Percentiles rank a stretch among this genome's conserved stretches.
Conservation (phyloP, 371 early-diverging fungal species). For the Vittaforma corneae region DNA sequence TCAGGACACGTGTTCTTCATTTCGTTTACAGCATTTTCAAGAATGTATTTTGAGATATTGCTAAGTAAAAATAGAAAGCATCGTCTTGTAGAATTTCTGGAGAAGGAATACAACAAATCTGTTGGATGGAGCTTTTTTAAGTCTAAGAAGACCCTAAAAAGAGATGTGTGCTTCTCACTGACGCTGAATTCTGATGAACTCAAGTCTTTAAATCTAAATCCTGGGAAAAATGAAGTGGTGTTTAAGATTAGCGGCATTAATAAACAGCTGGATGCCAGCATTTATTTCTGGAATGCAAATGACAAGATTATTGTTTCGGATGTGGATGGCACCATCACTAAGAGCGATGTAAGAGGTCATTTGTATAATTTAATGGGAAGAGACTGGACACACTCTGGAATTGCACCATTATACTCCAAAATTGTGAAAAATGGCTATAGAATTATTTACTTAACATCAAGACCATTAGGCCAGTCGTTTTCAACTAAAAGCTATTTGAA, state of each 20-base stretch:
- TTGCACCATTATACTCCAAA: slow-evolving; percentile 83
- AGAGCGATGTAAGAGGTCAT: slow-evolving; percentile 83
- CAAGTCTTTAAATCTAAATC: slow-evolving; percentile 63
- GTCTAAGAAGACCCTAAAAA: slow-evolving; percentile 47
- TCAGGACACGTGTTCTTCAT: slow-evolving; percentile 39
- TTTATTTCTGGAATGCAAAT: slow-evolving; percentile 72
- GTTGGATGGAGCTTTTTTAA: slow-evolving; percentile 51
- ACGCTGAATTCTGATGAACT: slow-evolving; percentile 59
- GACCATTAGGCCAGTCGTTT: slow-evolving; percentile 82
- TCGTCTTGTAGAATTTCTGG: slow-evolving; percentile 36
- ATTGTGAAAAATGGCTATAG: slow-evolving; percentile 84
- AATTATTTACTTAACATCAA: slow-evolving; percentile 81
- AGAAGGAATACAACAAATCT: slow-evolving; percentile 39
- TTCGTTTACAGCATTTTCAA: slow-evolving; percentile 32
- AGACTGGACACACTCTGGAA: slow-evolving; percentile 93
- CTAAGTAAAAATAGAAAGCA: slow-evolving; percentile 12
- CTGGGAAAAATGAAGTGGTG: slow-evolving; percentile 74
- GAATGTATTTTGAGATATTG: slow-evolving; percentile 40
- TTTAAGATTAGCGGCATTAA: slow-evolving; percentile 66
- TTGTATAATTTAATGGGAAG: slow-evolving; percentile 87
- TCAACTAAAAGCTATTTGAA: slow-evolving; percentile 78
- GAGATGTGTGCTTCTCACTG: slow-evolving; percentile 54
- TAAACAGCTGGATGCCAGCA: slow-evolving; percentile 67
- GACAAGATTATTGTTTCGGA: slow-evolving; percentile 86
- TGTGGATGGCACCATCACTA: slow-evolving; percentile 97